Base-by-base conservation (phyloP, 2,329 filamentous ascomycete species). In the Trichoderma afroharzianum region DNA sequence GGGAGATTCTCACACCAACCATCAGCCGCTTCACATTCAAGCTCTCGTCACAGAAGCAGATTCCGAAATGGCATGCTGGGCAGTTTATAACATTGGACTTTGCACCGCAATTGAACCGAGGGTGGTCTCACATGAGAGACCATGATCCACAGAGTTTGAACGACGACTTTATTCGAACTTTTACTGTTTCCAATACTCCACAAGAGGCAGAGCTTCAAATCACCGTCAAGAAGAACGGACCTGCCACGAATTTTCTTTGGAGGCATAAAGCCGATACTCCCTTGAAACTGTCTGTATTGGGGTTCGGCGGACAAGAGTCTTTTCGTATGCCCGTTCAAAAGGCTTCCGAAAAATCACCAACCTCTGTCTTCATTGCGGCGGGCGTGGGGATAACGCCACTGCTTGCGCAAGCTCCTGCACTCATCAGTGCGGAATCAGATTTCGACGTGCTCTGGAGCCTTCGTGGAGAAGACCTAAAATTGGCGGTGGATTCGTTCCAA, bases 341-440 rank as follows among this genome's bases (percentile, higher is more conserved):
- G 4, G 8, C 43, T 3, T 1, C 72, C 0, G 21, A 59, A 71
- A 3, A 36, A 30, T 76, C 6, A 72, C 72, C 24, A 74, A 81
- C 28, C 80, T 73, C 82, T 2, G 81, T 88, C 1, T 96, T 95
- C 74, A 80, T 97, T 5, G 93, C 92, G 7, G 93, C 88, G 0
- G 94, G 94, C 2, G 92, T 97, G 8, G 94, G 93, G 0, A 93
- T 97, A 73, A 97, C 94, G 30, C 94, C 94, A 2, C 76, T 96
- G 5, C 83, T 97, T n/a, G 88, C 90, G 0, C 92, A 93, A 75
- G 84, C 90, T n/a, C 77, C 77, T 0, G 83, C 81, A 0, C 80
- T 86, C 7, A 77, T 93, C 2, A 72, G 64, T 11, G 55, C 24
- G 0, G 76, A 74, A 6, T 75, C 78, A 1, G 77, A 79, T 5